phyloP scores from a whole-genome alignment of 2,329 filamentous ascomycete genomes.

The Fusarium tupiense region DNA sequence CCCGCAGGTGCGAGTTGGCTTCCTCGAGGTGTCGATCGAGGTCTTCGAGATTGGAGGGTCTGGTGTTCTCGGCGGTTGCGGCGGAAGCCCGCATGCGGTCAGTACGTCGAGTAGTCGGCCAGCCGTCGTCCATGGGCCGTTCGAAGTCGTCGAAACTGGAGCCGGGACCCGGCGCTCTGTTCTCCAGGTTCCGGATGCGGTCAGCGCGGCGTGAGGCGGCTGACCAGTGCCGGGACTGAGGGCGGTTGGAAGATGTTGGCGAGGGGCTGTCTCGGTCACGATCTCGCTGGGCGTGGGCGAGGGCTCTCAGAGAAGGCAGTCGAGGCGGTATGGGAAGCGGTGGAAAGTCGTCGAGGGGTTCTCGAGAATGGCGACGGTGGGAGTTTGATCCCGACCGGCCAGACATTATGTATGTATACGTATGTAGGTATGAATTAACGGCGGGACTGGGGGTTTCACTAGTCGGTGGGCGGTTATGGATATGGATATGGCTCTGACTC shows the following conservation, averaged over 20 bases:
- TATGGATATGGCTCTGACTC: not conserved
- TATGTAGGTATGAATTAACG: slow-evolving; percentile 19
- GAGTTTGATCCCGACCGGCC: slow-evolving; percentile 47
- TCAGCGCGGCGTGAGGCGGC: slow-evolving; percentile 48
- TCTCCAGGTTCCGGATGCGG: slow-evolving; percentile 50
- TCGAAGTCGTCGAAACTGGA: slow-evolving; percentile 43
- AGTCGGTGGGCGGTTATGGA: slow-evolving; percentile 26
- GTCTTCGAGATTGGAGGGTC: slow-evolving; percentile 48
- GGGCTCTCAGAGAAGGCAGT: slow-evolving; percentile 47
- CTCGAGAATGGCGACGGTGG: slow-evolving; percentile 45
- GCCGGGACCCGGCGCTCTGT: slow-evolving; percentile 32
- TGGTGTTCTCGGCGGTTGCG: slow-evolving; percentile 33
- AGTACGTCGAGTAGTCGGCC: slow-evolving; percentile 40
- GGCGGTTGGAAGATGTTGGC: slow-evolving; percentile 32
- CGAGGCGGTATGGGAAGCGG: slow-evolving; percentile 45
- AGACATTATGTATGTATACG: slow-evolving; percentile 43
- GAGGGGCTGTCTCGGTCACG: slow-evolving; percentile 42
- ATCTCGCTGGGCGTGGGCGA: slow-evolving; percentile 43
- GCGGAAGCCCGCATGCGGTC: slow-evolving; percentile 38
- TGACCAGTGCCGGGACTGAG: slow-evolving; percentile 42
- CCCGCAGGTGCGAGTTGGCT: slow-evolving; percentile 56
- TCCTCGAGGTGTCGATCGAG: slow-evolving; percentile 53
- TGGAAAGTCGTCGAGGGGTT: slow-evolving; percentile 46
- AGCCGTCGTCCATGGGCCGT: slow-evolving; percentile 42
- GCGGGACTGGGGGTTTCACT: slow-evolving; percentile 18